Conservation (phyloP, 1,139 yeast genomes). For the Yamadazyma blattariae region DNA sequence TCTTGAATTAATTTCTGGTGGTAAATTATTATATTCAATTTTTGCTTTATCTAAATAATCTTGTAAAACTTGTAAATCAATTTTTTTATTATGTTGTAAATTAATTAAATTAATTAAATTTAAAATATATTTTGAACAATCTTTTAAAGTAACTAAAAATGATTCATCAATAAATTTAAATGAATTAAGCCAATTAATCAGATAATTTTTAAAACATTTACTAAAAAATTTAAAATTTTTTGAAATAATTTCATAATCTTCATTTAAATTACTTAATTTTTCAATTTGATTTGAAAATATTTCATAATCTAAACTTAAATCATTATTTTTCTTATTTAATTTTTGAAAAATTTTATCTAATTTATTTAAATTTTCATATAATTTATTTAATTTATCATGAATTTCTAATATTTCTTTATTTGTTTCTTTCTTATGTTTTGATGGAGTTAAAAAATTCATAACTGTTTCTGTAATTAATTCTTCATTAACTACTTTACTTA, state of each 20-base stretch:
- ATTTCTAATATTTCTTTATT: constrained; percentile 82
- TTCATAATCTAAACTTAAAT: constrained; percentile 68
- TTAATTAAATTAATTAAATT: constrained; percentile 75
- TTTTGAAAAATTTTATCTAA: constrained; percentile 77
- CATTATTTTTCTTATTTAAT: constrained; percentile 70
- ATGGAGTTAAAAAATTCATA: constrained; percentile 86
- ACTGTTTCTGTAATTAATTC: constrained; percentile 80
- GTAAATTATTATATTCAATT: constrained; percentile 45
- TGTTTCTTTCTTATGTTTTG: constrained; percentile 62
- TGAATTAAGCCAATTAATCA: constrained; percentile 37
- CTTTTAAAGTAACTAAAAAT: constrained; percentile 78
- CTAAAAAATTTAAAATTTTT: constrained; percentile 40
- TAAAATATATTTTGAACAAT: constrained; percentile 80
- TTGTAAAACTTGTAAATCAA: constrained; percentile 82
- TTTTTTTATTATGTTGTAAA: constrained; percentile 84
- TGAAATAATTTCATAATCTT: constrained; percentile 22
- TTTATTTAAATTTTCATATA: constrained; percentile 77
- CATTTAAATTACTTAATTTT: constrained; percentile 53
- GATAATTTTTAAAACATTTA: constrained; percentile 49
- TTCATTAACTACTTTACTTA: constrained; percentile 47
- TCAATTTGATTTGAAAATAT: constrained; percentile 69
- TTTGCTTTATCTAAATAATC: constrained; percentile 74
- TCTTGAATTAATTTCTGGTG: constrained; percentile 12
- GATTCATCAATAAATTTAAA: constrained; percentile 73
- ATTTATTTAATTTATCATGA: constrained; percentile 74